Percentiles rank a stretch among this genome's conserved stretches.
These are phyloP conservation scores for Colletotrichum higginsianum DNA, from an alignment of 2,329 filamentous ascomycete species.

Conservation along the genomic window DNA sequence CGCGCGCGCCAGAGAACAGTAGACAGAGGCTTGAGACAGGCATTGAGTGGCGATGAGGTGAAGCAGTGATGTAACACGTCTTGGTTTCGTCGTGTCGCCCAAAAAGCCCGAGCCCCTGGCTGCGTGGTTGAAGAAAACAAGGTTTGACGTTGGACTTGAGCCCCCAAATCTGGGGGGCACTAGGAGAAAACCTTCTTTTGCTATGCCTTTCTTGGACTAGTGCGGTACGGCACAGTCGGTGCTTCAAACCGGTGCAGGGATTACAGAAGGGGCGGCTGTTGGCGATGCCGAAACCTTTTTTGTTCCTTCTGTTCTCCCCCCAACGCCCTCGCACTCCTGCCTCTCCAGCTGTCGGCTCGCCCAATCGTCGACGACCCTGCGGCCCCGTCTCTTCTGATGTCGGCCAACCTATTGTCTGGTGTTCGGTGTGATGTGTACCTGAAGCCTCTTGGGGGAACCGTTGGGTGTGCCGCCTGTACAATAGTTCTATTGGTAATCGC, in stretches of 20 bases:
- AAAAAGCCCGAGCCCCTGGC: slow-evolving; percentile 40
- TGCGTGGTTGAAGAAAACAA: slow-evolving; percentile 31
- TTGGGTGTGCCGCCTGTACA: slow-evolving; percentile 22
- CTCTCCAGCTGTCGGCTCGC: neutral
- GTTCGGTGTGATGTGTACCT: slow-evolving; percentile 26
- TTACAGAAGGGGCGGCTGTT: slow-evolving; percentile 39
- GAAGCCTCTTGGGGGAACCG: slow-evolving; percentile 5
- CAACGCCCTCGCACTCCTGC: neutral
- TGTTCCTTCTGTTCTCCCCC: slow-evolving; percentile 1
- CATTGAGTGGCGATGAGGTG: slow-evolving; percentile 52
- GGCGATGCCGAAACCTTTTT: slow-evolving; percentile 42
- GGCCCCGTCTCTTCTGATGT: slow-evolving; percentile 26
- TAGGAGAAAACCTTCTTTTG: slow-evolving; percentile 32
- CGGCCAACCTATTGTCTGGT: neutral
- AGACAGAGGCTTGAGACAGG: slow-evolving; percentile 41
- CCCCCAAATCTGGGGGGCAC: slow-evolving; percentile 41
- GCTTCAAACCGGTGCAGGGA: slow-evolving; percentile 43
- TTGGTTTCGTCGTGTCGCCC: slow-evolving; percentile 56
- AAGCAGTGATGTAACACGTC: slow-evolving; percentile 64
- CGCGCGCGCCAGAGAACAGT: neutral
- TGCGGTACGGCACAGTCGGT: slow-evolving; percentile 21
- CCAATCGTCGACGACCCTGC: slow-evolving; percentile 1
- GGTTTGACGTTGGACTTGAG: slow-evolving; percentile 43
- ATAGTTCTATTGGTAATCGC: slow-evolving; percentile 21
- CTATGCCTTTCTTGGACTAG: slow-evolving; percentile 27